Evolutionary conservation across 73 alveolate species (phyloP).

Genomic region (Tetrahymena borealis): DNA sequence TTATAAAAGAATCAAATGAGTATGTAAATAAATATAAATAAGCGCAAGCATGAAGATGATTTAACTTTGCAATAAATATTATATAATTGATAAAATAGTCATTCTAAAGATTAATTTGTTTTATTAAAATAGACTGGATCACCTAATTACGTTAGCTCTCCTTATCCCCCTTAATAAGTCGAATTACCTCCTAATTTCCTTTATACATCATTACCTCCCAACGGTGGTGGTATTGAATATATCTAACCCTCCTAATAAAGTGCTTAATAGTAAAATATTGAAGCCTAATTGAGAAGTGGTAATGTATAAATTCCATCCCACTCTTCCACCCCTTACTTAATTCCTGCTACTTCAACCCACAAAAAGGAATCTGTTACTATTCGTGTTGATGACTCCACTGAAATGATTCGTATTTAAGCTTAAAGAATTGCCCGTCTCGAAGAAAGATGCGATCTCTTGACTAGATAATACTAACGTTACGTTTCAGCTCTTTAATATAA

Average conservation of each 20-base stretch:
- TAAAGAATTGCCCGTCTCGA: not conserved
- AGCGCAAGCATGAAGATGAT: too few relatives aligned
- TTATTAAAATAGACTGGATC: not conserved
- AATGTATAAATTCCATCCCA: not conserved
- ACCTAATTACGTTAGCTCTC: not conserved
- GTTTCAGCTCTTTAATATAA: not conserved
- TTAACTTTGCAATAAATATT: too few relatives aligned
- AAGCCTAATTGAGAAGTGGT: not conserved
- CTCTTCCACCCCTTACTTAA: not conserved
- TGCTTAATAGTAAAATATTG: not conserved
- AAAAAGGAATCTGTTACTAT: not conserved
- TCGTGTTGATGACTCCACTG: not conserved
- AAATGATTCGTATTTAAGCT: not conserved
- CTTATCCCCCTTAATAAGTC: not conserved
- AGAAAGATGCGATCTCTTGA: not conserved
- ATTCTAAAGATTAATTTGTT: not conserved
- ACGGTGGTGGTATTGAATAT: not conserved
- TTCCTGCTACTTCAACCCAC: not conserved
- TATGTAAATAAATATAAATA: too few relatives aligned
- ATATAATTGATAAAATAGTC: too few relatives aligned
- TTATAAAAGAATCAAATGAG: too few relatives aligned
- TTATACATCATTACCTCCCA: not conserved
- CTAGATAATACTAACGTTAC: not conserved
- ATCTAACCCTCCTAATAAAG: not conserved
- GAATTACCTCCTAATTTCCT: constrained; percentile 3